Percentiles rank a stretch among this genome's conserved stretches.
Evolutionary conservation across 2,329 filamentous ascomycete species (phyloP).

Genomic region (Cladophialophora carrionii): DNA sequence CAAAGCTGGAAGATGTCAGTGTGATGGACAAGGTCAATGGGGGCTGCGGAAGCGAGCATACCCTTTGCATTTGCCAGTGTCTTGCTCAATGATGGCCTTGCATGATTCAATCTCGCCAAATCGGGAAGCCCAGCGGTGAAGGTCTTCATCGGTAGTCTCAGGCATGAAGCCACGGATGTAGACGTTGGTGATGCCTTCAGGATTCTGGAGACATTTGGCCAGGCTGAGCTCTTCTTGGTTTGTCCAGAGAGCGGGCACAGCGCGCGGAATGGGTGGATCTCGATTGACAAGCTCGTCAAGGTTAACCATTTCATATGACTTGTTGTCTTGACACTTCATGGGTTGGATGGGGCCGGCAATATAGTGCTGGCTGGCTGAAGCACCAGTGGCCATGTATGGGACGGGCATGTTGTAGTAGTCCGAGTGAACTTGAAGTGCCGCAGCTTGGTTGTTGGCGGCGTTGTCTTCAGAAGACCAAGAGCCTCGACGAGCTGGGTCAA

Average conservation of each 20-base stretch:
- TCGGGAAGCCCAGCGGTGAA: constrained; percentile 78
- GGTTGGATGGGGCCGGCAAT: constrained; percentile 46
- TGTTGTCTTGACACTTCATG: constrained; percentile 50
- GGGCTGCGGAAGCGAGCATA: constrained; percentile 55
- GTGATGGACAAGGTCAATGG: constrained; percentile 7
- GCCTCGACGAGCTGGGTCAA: constrained; percentile 44
- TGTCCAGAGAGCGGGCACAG: constrained; percentile 82
- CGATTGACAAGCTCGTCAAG: constrained; percentile 70
- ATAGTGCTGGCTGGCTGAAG: constrained; percentile 54
- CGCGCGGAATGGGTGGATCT: constrained; percentile 81
- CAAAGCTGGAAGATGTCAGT: constrained; percentile 66
- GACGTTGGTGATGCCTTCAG: constrained; percentile 93
- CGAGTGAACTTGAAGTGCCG: constrained; percentile 45
- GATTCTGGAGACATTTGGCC: constrained; percentile 92
- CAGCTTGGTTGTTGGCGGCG: constrained; percentile 58
- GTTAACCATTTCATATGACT: constrained; percentile 52
- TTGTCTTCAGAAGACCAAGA: constrained; percentile 52
- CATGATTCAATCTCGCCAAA: constrained; percentile 95
- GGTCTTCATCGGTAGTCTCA: constrained; percentile 88
- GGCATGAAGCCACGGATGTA: constrained; percentile 97
- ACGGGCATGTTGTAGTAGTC: constrained; percentile 57
- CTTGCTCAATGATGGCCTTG: constrained; percentile 96
- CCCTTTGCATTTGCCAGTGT: constrained; percentile 95
- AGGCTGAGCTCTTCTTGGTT: constrained; percentile 86
- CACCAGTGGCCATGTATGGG: constrained; percentile 65